These are phyloP conservation scores for Lolium rigidum DNA, from an alignment of 176 grass and related monocot species.

Conservation along the genomic window DNA sequence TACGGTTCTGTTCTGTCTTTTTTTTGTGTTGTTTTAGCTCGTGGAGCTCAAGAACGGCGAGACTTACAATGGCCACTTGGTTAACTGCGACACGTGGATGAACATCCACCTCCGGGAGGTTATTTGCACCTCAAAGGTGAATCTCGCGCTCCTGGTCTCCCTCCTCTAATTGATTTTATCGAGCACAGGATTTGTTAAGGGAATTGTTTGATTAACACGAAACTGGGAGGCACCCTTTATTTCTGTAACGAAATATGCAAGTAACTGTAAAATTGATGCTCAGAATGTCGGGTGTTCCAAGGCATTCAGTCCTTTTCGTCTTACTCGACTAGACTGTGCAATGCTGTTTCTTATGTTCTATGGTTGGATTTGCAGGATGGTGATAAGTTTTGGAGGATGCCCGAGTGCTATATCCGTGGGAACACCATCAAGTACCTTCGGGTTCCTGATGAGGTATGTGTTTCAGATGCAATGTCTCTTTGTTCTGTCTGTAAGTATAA, in stretches of 20 bases:
- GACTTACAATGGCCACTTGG: constrained; percentile 98
- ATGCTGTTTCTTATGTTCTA: neutral
- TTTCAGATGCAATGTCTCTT: neutral
- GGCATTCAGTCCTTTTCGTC: neutral
- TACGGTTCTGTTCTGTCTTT: neutral
- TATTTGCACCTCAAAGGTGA: constrained; percentile 99
- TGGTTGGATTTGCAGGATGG: constrained; percentile 77
- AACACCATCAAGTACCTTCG: constrained; percentile 99
- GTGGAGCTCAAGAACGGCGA: constrained; percentile 99
- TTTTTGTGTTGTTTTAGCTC: constrained; percentile 49
- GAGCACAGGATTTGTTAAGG: neutral
- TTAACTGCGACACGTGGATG: constrained; percentile 99
- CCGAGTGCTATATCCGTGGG: constrained; percentile 95
- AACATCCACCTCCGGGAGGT: constrained; percentile 99
- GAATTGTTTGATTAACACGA: neutral
- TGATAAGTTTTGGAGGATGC: constrained; percentile 99
- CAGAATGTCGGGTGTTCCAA: neutral
- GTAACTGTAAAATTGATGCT: neutral
- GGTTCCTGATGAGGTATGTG: constrained; percentile 93
- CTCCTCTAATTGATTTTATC: neutral
- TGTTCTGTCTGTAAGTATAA: neutral
- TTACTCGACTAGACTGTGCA: neutral
- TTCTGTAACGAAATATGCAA: neutral
- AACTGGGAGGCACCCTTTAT: neutral
- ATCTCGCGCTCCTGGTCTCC: neutral